Conservation (phyloP, 106 monocot species). For the Acanthochlamys bracteata region DNA sequence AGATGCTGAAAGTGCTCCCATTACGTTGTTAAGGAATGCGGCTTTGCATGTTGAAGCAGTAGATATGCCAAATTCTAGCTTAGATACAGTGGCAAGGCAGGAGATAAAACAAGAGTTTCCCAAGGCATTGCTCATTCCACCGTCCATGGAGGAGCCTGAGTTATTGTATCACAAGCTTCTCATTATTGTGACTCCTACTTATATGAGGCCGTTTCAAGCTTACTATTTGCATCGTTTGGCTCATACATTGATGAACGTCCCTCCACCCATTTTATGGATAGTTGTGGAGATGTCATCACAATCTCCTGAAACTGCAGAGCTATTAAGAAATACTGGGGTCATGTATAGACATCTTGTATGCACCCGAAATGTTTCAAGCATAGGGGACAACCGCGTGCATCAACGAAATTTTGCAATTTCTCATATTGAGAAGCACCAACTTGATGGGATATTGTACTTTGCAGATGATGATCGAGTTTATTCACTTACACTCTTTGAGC, state of each 20-base stretch:
- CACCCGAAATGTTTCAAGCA: conserved; percentile 26
- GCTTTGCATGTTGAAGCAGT: neutral
- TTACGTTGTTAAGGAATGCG: conserved; percentile 7
- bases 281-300: conserved; percentile 57
- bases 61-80: neutral
- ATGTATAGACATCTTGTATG: conserved; percentile 81
- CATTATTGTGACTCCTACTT: conserved; percentile 63
- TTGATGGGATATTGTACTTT: conserved; percentile 76
- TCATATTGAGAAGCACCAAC: conserved; percentile 67
- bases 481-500: conserved; percentile 53
- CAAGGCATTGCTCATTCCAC: conserved; percentile 1
- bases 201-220: conserved; percentile 51
- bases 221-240: conserved; percentile 61
- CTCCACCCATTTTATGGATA: conserved; percentile 66
- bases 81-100: conserved; percentile 5
- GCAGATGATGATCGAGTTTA: conserved; percentile 63
- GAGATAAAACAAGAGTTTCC: conserved; percentile 11
- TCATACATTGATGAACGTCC: conserved; percentile 44
- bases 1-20: conserved; percentile 4
- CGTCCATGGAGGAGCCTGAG: conserved; percentile 10
- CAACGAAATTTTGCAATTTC: conserved; percentile 67
- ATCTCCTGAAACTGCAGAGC: conserved; percentile 47
- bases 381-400: conserved; percentile 26
- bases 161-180: conserved; percentile 36
- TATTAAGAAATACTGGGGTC: conserved; percentile 52